Evolutionary conservation across 495 filamentous ascomycete species (phyloP).

Genomic region (Cryomyces minteri): DNA sequence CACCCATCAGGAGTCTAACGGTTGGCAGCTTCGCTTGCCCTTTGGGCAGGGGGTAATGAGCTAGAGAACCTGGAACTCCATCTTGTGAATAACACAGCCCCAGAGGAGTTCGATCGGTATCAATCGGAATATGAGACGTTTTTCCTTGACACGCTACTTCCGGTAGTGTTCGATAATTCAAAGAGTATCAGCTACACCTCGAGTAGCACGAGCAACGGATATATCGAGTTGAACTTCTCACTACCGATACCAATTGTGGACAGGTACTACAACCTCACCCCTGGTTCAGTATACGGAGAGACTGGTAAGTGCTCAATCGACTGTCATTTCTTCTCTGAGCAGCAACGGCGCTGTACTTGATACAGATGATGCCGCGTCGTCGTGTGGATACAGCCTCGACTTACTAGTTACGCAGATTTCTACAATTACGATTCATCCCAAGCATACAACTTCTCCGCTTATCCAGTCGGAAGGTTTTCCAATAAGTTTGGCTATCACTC

Average conservation of each 20-base stretch:
- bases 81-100: slow-evolving; percentile 25
- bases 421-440: no score
- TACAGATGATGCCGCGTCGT: no score
- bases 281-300: slow-evolving; percentile 42
- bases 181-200: slow-evolving; percentile 50
- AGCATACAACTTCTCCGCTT: slow-evolving; percentile 36
- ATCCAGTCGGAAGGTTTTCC: slow-evolving; percentile 45
- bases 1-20: background rate
- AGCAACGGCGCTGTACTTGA: no score
- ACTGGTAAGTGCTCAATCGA: slow-evolving; percentile 27
- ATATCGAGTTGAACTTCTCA: slow-evolving; percentile 35
- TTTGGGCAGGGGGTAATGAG: slow-evolving; percentile 53
- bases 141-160: slow-evolving; percentile 40
- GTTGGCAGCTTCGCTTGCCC: slow-evolving; percentile 31
- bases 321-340: no score
- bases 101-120: slow-evolving; percentile 27
- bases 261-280: slow-evolving; percentile 38
- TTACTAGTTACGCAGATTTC: no score
- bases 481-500: slow-evolving; percentile 51
- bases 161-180: slow-evolving; percentile 43
- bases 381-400: no score
- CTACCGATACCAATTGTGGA: slow-evolving; percentile 37
- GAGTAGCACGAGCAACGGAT: slow-evolving; percentile 48
- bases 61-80: slow-evolving; percentile 37
- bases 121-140: slow-evolving; percentile 40